phyloP scores from a whole-genome alignment of 805 yeast genomes.

The Wickerhamomyces chaumierensis region DNA sequence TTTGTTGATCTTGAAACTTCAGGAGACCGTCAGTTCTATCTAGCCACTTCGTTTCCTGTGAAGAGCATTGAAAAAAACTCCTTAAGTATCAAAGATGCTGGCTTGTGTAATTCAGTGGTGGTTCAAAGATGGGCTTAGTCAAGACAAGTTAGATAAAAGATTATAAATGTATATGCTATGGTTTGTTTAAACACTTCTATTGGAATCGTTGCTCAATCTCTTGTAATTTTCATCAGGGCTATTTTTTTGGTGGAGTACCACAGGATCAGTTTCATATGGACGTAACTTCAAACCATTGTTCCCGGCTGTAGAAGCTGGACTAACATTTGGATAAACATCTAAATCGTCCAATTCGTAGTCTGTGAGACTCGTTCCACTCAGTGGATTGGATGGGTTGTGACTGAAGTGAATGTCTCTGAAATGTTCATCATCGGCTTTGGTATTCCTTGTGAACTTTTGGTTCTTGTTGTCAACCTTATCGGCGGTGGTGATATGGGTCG shows the following conservation, averaged over 20 bases:
- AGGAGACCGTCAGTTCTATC: slow-evolving; percentile 33
- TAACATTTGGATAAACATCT: too few species aligned
- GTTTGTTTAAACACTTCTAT: too few species aligned
- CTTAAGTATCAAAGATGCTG: slow-evolving; percentile 59
- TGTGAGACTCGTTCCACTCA: not conserved
- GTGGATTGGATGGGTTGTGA: not conserved
- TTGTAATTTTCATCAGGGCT: too few species aligned
- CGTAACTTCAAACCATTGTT: too few species aligned
- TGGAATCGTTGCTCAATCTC: too few species aligned
- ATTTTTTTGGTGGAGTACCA: too few species aligned
- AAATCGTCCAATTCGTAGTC: not conserved
- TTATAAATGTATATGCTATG: too few species aligned
- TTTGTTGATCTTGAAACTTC: slow-evolving; percentile 44
- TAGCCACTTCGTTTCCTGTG: slow-evolving; percentile 78
- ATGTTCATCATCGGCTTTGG: not conserved
- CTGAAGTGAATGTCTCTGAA: slow-evolving; percentile 9
- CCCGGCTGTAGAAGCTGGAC: too few species aligned
- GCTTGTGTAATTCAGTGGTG: slow-evolving; percentile 72
- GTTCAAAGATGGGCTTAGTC: slow-evolving; percentile 63
- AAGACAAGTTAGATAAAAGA: too few species aligned
- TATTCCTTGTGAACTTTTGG: not conserved
- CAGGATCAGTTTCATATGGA: too few species aligned
- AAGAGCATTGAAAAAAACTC: slow-evolving; percentile 50
- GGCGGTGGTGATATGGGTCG: too few species aligned
- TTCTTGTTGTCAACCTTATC: too few species aligned